Evolutionary conservation across 345 rosid genomes (phyloP).

Genomic region (Lepidium aucheri): DNA sequence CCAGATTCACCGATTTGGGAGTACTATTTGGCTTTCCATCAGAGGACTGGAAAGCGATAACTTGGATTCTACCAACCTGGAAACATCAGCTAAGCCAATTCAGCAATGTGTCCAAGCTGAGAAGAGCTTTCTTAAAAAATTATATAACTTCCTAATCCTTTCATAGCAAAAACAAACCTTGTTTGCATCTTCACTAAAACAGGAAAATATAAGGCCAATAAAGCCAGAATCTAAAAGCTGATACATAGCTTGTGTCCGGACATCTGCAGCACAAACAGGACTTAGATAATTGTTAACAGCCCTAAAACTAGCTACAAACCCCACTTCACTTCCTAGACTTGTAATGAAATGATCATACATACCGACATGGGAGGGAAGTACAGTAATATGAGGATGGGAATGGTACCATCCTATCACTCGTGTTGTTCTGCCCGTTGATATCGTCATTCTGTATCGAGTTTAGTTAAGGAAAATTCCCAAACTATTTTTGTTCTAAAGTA

Average conservation of each 20-base stretch:
- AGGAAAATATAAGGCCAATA: constrained; percentile 89
- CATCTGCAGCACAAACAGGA: constrained; percentile 54
- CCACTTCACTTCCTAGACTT: not conserved
- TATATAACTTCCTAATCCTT: not conserved
- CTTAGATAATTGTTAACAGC: not conserved
- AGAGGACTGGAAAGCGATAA: constrained; percentile 93
- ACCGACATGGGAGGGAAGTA: constrained; percentile 98
- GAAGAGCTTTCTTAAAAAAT: not conserved
- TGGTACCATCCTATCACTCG: constrained; percentile 99
- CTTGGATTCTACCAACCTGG: constrained; percentile 96
- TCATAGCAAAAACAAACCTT: constrained; percentile 43
- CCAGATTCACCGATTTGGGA: constrained; percentile 38
- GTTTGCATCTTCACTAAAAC: constrained; percentile 83
- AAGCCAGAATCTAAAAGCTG: constrained; percentile 97
- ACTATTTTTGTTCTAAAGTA: not conserved
- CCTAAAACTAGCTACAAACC: not conserved
- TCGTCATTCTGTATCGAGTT: constrained; percentile 75
- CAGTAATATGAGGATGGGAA: constrained; percentile 98
- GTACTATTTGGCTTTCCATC: constrained; percentile 65
- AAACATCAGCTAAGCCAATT: constrained; percentile 9
- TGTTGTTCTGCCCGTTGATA: constrained; percentile 71
- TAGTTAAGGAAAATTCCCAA: constrained; percentile 23
- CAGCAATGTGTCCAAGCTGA: not conserved
- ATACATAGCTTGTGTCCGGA: constrained; percentile 97
- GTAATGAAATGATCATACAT: constrained; percentile 16